These are phyloP conservation scores for Dryadomyces quercivorus DNA, from an alignment of 2,329 filamentous ascomycete genomes.

Conservation along the genomic window DNA sequence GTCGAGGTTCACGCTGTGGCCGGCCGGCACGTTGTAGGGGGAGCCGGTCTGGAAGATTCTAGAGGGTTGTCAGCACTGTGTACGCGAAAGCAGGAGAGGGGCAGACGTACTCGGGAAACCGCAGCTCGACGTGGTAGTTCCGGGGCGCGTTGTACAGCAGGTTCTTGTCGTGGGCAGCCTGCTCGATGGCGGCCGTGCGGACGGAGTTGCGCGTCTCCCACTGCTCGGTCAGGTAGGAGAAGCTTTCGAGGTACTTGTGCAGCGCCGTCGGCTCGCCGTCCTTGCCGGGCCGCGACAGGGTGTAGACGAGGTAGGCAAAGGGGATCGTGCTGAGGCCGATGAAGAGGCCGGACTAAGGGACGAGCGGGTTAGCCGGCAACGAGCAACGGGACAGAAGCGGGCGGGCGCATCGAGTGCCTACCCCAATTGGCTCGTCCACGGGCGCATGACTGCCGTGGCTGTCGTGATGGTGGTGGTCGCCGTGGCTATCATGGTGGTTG, in stretches of 20 bases:
- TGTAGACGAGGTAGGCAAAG: constrained; percentile 31
- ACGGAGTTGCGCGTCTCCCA: constrained; percentile 41
- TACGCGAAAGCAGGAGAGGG: neutral
- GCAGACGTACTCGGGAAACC: constrained; percentile 44
- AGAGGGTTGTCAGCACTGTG: constrained; percentile 19
- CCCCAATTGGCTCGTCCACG: constrained; percentile 41
- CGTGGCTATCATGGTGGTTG: constrained; percentile 4
- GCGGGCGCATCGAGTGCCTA: constrained; percentile 25
- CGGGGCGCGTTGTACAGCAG: constrained; percentile 35
- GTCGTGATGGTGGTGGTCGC: constrained; percentile 4
- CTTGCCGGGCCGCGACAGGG: constrained; percentile 32
- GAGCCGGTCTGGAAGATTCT: constrained; percentile 40
- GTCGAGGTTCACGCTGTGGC: constrained; percentile 41
- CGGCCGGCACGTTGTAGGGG: constrained; percentile 41
- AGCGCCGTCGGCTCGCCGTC: constrained; percentile 38
- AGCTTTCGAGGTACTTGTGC: constrained; percentile 32
- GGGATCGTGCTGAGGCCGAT: constrained; percentile 32
- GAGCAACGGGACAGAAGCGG: neutral
- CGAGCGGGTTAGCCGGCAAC: neutral
- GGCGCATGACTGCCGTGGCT: constrained; percentile 25
- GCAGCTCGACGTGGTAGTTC: constrained; percentile 37
- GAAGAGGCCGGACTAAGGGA: constrained; percentile 35
- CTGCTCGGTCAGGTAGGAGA: constrained; percentile 32
- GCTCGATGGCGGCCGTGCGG: constrained; percentile 38
- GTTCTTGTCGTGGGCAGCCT: constrained; percentile 45